A percentile compares a stretch with the other conserved stretches of the same genome.
Evolutionary conservation across 108 stramenopile species (phyloP).

Genomic region (Aureococcus anophagefferens): DNA sequence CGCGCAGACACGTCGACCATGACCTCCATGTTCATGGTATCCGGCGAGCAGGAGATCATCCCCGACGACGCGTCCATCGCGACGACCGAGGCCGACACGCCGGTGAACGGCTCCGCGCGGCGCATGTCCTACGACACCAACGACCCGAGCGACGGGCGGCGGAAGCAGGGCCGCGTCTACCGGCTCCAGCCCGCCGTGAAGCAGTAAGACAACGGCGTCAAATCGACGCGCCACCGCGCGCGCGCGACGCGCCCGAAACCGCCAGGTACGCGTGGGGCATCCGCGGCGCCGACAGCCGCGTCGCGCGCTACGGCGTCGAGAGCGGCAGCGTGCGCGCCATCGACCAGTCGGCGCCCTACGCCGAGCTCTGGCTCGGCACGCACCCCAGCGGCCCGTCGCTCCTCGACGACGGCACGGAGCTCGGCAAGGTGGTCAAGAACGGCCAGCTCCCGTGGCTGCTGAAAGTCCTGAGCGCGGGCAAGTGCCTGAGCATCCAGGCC

Average conservation of each 20-base stretch:
- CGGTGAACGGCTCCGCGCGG: no score
- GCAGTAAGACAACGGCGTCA: no score
- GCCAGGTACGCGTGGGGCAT: not conserved
- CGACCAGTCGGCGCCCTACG: not conserved
- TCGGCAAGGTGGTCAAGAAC: not conserved
- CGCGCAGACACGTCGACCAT: no score
- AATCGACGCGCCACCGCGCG: no score
- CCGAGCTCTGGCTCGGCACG: slow-evolving; percentile 1
- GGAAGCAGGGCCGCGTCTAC: not conserved
- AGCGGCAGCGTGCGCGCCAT: not conserved
- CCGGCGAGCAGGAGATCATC: no score
- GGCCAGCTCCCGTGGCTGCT: slow-evolving; percentile 70
- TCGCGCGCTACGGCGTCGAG: not conserved
- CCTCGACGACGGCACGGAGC: not conserved
- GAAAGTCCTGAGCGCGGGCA: slow-evolving; percentile 67
- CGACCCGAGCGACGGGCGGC: not conserved
- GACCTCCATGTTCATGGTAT: no score
- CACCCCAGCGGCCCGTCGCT: not conserved
- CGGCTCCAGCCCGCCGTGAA: not conserved
- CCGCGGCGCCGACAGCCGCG: not conserved
- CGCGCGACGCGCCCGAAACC: no score
- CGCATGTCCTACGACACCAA: no score
- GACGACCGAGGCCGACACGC: no score
- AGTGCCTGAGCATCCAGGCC: slow-evolving; percentile 76
- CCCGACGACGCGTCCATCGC: no score